phyloP scores from a whole-genome alignment of 2,329 filamentous ascomycete genomes.

The Fusarium begoniae region DNA sequence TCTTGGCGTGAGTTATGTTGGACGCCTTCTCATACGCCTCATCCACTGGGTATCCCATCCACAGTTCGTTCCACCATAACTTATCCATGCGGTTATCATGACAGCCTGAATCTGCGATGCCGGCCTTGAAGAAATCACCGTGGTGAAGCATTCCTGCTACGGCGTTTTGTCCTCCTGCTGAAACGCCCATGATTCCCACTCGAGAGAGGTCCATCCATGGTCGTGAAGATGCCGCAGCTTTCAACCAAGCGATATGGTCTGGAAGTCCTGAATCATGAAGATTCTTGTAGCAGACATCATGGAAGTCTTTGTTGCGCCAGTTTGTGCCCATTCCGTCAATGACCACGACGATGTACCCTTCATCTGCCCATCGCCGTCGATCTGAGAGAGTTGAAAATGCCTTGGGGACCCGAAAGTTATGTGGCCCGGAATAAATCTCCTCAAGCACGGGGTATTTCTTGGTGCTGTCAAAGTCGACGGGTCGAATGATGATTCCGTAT shows the following conservation, averaged over 20 bases:
- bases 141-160: slow-evolving; percentile 42
- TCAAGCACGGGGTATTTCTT: slow-evolving; percentile 44
- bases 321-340: slow-evolving; percentile 48
- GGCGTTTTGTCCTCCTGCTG: slow-evolving; percentile 45
- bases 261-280: slow-evolving; percentile 42
- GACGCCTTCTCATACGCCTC: slow-evolving; percentile 42
- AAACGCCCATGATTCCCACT: slow-evolving; percentile 43
- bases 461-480: slow-evolving; percentile 34
- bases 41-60: slow-evolving; percentile 47
- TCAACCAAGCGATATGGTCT: slow-evolving; percentile 45
- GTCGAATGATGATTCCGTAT: slow-evolving; percentile 42
- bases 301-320: slow-evolving; percentile 44
- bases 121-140: slow-evolving; percentile 43
- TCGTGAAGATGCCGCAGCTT: slow-evolving; percentile 38
- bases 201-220: slow-evolving; percentile 44
- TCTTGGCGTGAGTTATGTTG: slow-evolving; percentile 42
- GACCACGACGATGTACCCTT: slow-evolving; percentile 44
- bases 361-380: slow-evolving; percentile 39
- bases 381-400: slow-evolving; percentile 26
- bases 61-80: slow-evolving; percentile 46
- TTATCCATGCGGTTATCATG: slow-evolving; percentile 47
- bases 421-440: slow-evolving; percentile 45
- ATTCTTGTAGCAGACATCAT: slow-evolving; percentile 45
- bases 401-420: slow-evolving; percentile 40
- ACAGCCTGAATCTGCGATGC: slow-evolving; percentile 41